phyloP scores from a whole-genome alignment of 139 green algal genomes.

The Medakamo hakoo region DNA sequence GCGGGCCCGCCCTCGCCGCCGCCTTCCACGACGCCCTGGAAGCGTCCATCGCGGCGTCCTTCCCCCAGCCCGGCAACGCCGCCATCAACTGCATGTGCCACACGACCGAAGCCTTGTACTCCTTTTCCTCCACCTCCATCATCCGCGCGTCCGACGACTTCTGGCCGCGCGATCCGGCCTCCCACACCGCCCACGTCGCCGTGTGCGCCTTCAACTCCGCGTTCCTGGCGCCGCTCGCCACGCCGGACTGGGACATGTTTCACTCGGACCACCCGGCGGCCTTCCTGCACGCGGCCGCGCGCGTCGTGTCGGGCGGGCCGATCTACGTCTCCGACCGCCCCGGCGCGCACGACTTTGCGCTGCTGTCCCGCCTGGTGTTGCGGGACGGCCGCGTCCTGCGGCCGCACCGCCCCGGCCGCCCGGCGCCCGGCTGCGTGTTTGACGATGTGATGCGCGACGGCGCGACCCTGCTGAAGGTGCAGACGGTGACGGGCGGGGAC shows the following conservation, averaged over 20 bases:
- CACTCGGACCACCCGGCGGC: constrained; percentile 19
- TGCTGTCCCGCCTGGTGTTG: constrained; percentile 50
- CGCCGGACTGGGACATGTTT: constrained; percentile 47
- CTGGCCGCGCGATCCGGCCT: constrained; percentile 51
- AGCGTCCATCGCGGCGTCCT: constrained; percentile 51
- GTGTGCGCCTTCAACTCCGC: constrained; percentile 67
- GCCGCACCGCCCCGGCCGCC: constrained; percentile 46
- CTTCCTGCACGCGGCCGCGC: constrained; percentile 38
- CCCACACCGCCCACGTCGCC: constrained; percentile 66
- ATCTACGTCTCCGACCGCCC: constrained; percentile 60
- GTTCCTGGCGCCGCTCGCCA: constrained; percentile 37
- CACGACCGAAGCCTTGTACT: constrained; percentile 79
- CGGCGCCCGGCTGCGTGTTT: constrained; percentile 79
- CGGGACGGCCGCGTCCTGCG: constrained; percentile 37
- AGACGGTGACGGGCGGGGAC: constrained; percentile 6
- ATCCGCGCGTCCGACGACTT: constrained; percentile 76
- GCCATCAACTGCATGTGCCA: constrained; percentile 99
- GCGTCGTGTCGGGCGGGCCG: constrained; percentile 36
- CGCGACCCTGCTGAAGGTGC: constrained; percentile 55
- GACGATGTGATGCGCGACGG: constrained; percentile 56
- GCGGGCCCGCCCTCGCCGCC: constrained; percentile 32
- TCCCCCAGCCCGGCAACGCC: constrained; percentile 73
- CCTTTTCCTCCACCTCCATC: constrained; percentile 59
- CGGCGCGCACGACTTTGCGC: constrained; percentile 44
- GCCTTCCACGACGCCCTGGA: constrained; percentile 58